Evolutionary conservation across 306 rosid species (phyloP), one percentile per base, ranked within the genome.

Genomic region (Lathyrus oleraceus): DNA sequence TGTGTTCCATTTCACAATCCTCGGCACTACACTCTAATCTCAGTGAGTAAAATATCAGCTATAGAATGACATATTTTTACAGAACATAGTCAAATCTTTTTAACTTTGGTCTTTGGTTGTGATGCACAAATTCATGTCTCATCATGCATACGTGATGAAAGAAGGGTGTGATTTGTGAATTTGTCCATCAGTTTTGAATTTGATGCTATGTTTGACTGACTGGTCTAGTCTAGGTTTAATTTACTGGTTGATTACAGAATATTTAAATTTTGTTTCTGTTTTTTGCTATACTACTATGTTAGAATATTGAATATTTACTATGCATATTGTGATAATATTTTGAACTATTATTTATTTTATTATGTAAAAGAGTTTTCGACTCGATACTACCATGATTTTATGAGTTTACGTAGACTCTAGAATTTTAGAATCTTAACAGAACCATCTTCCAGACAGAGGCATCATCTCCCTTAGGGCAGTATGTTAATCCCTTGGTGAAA

Each of bases 1-100:
- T 38, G 25, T 66, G 36, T 35, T 16, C 42, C 62, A 66, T 38
- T 78, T 73, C 53, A 79, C 43, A 35, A 57, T 6, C 27, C 48
- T n/a, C 43, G 25, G 28, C 15, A 16, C 8, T 49, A 30, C 1
- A 9, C 25, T 64, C 49, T 59, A 66, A 20, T 43, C 49, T 14
- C 30, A 36, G 45, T 38, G 36, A 57, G 54, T 47, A 42, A 48
- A 57, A 38, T 40, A 57, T 47, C 38, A 62, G 25, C 30, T 45
- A 35, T 13, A 65, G 11, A 35, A 66, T 63, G 43, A 63, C 21
- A 21, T 68, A 27, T 62, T 16, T 74, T 21, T 0, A 8, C 43
- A 13, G 35, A 57, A 51, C 16, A 58, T 45, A 13, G 10, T 14
- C 30, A 9, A 65, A 65, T 17, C 20, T 14, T 32, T 65, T 15